Percentiles rank a stretch among this genome's conserved stretches.
phyloP scores from a whole-genome alignment of 495 filamentous ascomycete genomes.

The Aspergillus biplanus region DNA sequence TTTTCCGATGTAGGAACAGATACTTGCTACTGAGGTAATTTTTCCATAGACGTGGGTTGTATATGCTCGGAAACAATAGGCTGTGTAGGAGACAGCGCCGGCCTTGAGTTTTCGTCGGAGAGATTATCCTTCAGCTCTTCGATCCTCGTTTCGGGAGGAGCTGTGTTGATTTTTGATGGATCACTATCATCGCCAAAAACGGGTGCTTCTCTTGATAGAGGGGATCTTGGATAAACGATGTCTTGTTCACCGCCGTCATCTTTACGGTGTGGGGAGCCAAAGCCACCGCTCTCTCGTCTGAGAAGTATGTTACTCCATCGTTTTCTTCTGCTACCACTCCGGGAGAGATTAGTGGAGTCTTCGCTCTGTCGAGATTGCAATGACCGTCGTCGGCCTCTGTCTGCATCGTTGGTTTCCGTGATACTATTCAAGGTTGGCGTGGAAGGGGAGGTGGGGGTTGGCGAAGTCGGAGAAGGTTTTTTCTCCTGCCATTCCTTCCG shows the following conservation, averaged over 20 bases:
- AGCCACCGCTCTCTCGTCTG: conserved; percentile 43
- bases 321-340: conserved; percentile 48
- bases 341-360: conserved; percentile 35
- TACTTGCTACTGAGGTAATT: neutral
- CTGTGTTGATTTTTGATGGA: neutral
- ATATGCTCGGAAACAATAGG: neutral
- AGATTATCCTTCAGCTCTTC: neutral
- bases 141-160: conserved; percentile 2
- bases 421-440: conserved; percentile 33
- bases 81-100: neutral
- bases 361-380: conserved; percentile 37
- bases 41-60: neutral
- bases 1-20: neutral
- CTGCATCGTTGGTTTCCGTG: conserved; percentile 35
- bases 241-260: conserved; percentile 31
- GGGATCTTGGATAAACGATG: conserved; percentile 39
- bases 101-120: neutral
- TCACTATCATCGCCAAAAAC: conserved; percentile 22
- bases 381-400: conserved; percentile 39
- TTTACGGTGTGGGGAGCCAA: conserved; percentile 24
- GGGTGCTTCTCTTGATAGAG: conserved; percentile 38
- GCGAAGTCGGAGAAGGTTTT: conserved; percentile 34
- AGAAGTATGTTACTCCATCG: conserved; percentile 51
- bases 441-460: conserved; percentile 35
- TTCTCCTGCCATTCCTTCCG: conserved; percentile 63